A percentile compares a stretch with the other conserved stretches of the same genome.
phyloP scores from a whole-genome alignment of 805 yeast genomes.

The Hanseniaspora meyeri region DNA sequence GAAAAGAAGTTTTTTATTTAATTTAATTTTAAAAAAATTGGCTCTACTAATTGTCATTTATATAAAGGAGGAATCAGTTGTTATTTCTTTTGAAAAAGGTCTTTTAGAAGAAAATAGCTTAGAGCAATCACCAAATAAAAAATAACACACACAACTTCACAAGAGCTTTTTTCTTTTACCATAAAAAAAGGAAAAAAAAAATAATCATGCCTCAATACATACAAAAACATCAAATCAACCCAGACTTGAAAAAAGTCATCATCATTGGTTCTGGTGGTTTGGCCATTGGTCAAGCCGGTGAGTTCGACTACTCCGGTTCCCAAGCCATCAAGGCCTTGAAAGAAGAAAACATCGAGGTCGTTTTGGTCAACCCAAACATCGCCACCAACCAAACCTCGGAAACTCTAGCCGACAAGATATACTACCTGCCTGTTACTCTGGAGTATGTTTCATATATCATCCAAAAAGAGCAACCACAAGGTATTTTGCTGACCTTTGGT shows the following conservation, averaged over 20 bases:
- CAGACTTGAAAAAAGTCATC: slow-evolving; percentile 40
- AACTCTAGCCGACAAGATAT: slow-evolving; percentile 95
- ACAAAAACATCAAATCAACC: slow-evolving; percentile 16
- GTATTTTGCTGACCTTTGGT: slow-evolving; percentile 93
- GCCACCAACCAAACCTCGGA: slow-evolving; percentile 97
- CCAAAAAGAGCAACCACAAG: slow-evolving; percentile 89
- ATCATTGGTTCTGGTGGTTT: slow-evolving; percentile 97
- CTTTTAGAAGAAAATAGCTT: too few species aligned
- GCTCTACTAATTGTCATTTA: too few species aligned
- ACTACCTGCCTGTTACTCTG: slow-evolving; percentile 93
- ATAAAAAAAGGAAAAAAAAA: background rate
- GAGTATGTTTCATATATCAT: slow-evolving; percentile 95
- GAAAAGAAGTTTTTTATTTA: too few species aligned
- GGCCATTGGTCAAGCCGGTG: slow-evolving; percentile 98
- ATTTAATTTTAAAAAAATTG: too few species aligned
- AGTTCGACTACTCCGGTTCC: slow-evolving; percentile 96
- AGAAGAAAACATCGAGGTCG: slow-evolving; percentile 94
- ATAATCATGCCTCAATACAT: slow-evolving; percentile 9
- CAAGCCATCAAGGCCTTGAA: slow-evolving; percentile 97
- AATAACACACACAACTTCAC: too few species aligned
- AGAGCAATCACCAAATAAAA: too few species aligned
- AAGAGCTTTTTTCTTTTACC: background rate
- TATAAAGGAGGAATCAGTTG: too few species aligned
- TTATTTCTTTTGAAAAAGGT: too few species aligned
- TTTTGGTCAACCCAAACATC: slow-evolving; percentile 91